These are phyloP conservation scores for Pyricularia sp. DNA, from an alignment of 2,329 filamentous ascomycete genomes.

Conservation along the genomic window DNA sequence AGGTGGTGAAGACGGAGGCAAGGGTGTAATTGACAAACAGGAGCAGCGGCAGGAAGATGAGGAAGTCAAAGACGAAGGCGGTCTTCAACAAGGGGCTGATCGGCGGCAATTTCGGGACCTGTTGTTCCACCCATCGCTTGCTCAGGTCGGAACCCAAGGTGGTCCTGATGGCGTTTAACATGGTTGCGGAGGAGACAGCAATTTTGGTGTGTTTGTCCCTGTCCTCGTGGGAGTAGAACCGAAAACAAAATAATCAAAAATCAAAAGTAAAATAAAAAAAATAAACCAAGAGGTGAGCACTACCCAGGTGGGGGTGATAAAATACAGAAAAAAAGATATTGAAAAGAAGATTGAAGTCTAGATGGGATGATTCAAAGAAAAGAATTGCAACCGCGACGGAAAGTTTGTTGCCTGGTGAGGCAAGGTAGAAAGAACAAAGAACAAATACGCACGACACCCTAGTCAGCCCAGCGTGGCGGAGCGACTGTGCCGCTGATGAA, in stretches of 20 bases:
- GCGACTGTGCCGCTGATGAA: not conserved
- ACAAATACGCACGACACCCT: not conserved
- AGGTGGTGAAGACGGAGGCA: slow-evolving; percentile 37
- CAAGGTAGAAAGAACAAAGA: not conserved
- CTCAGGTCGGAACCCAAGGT: not conserved
- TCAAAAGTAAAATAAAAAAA: too few species aligned
- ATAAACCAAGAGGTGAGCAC: too few species aligned
- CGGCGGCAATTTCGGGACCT: not conserved
- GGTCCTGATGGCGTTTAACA: not conserved
- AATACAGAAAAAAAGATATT: too few species aligned
- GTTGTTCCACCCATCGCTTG: not conserved
- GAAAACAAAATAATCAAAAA: not conserved
- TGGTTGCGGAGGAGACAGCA: not conserved
- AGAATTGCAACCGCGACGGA: too few species aligned
- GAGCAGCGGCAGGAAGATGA: slow-evolving; percentile 33
- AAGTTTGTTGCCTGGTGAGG: not conserved
- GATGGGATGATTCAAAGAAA: too few species aligned
- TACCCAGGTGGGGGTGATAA: too few species aligned
- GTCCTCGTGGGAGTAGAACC: not conserved
- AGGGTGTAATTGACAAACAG: slow-evolving; percentile 38
- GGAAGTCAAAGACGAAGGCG: slow-evolving; percentile 27
- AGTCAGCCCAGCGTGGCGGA: not conserved
- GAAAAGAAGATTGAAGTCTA: too few species aligned
- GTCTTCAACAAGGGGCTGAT: slow-evolving; percentile 10
- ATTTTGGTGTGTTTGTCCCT: not conserved